Evolutionary conservation across 1,284 basidiomycete genomes (phyloP), one percentile per base, ranked within the genome.

Genomic region (Somion occarium): DNA sequence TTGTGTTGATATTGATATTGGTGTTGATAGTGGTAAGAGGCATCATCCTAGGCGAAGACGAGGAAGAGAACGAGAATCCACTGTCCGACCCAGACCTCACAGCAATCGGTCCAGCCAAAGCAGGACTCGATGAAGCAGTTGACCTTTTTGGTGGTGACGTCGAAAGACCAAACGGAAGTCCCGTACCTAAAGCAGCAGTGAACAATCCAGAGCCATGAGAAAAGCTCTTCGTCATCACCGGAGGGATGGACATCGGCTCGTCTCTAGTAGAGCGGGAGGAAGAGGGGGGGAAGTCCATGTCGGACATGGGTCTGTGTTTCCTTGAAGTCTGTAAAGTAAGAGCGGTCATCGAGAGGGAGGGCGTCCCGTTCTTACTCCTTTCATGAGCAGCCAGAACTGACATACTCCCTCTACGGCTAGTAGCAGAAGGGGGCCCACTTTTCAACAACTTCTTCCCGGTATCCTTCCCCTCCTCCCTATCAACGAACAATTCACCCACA

Each of bases 401-500:
- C 30, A 34, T 34, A 15, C 7, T 7, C 7, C 15, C 30, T 15
- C 30, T 34, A 7, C 7, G 30, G 15, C 30, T 34, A 34, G 30
- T 7, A 15, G 15, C 30, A n/a, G n/a, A n/a, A 34, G 30, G 30
- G 7, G 30, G 7, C 15, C 7, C 15, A 7, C 15, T 34, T 15
- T 34, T 34, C 30, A 34, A 34, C 30, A 34, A 7, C 52, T 57
- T 50, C 48, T 51, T 19, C 52, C 52, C 15, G 51, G 51, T 46
- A 54, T 60, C 38, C 48, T 34, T 34, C 30, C 7, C 30, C 30
- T 34, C 30, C 15, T 15, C 30, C 15, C 44, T 47, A 23, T 60
- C 59, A 3, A 63, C 63, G 54, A 86, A 85, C 70, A 84, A 80
- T 5, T 68, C 67, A 18, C 83, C 85, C 1, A 80, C 83, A 3